Percentiles rank a stretch among this genome's conserved stretches.
Conservation (phyloP, 2,329 filamentous ascomycete genomes). For the Ceratocystis eucalypticola region DNA sequence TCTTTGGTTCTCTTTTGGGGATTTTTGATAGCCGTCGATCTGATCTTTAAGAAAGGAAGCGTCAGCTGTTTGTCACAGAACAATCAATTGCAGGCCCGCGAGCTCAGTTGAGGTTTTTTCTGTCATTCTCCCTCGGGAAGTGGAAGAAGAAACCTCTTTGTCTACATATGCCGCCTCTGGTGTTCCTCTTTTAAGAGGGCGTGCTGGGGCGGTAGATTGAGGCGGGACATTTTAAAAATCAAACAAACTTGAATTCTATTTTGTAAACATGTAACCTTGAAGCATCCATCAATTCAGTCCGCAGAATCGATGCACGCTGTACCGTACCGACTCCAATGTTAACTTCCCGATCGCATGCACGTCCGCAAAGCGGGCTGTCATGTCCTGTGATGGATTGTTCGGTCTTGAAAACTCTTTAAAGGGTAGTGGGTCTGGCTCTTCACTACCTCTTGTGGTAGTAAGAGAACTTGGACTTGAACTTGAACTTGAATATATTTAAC, state of each 20-base stretch:
- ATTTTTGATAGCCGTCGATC: background rate
- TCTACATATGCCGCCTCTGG: conserved; percentile 17
- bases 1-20: background rate
- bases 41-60: conserved; percentile 17
- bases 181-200: background rate
- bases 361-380: too few species aligned
- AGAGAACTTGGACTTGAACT: too few species aligned
- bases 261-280: background rate
- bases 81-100: conserved; percentile 20
- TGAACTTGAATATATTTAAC: too few species aligned
- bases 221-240: conserved; percentile 18
- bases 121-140: background rate
- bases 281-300: conserved; percentile 1
- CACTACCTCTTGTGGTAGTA: too few species aligned
- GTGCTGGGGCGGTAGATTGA: conserved; percentile 19
- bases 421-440: too few species aligned
- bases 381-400: too few species aligned
- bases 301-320: background rate
- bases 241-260: background rate
- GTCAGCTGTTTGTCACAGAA: conserved; percentile 20
- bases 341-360: too few species aligned
- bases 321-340: too few species aligned
- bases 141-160: conserved; percentile 6
- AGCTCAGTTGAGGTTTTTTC: conserved; percentile 15
- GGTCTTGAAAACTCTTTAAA: too few species aligned